These are phyloP conservation scores for Naganishia onofrii DNA, from an alignment of 768 basidiomycete species.

Conservation along the genomic window DNA sequence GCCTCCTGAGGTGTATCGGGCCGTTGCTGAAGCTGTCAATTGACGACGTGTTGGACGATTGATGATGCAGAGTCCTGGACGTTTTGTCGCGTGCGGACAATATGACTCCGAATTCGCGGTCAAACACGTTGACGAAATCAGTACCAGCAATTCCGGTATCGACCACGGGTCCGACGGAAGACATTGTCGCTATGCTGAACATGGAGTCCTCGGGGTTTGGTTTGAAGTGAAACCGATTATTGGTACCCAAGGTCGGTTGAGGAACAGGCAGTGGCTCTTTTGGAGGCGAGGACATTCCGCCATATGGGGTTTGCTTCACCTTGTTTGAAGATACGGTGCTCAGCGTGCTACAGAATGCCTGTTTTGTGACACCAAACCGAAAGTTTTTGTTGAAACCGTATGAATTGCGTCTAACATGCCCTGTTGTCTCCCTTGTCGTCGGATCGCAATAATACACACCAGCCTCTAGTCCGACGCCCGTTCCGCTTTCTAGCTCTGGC, in stretches of 20 bases:
- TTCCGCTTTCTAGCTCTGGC: not conserved
- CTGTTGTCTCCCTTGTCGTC: not conserved
- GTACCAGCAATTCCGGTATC: slow-evolving; percentile 41
- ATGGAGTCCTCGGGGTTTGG: slow-evolving; percentile 39
- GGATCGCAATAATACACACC: not conserved
- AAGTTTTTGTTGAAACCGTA: slow-evolving; percentile 29
- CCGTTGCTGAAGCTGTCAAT: not conserved
- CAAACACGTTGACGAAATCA: slow-evolving; percentile 48
- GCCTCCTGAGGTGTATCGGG: not conserved
- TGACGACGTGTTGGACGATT: slow-evolving; percentile 1
- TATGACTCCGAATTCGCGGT: slow-evolving; percentile 41
- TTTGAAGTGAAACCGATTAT: slow-evolving; percentile 31
- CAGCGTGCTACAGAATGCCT: not conserved
- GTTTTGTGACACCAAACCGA: slow-evolving; percentile 22
- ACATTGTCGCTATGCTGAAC: slow-evolving; percentile 48
- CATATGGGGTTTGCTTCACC: not conserved
- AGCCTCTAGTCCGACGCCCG: not conserved
- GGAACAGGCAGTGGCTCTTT: slow-evolving; percentile 12
- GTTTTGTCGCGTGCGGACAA: not conserved
- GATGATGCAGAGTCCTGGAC: not conserved
- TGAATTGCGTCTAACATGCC: slow-evolving; percentile 6
- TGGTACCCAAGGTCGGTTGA: slow-evolving; percentile 10
- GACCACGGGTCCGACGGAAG: slow-evolving; percentile 46
- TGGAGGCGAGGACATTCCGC: not conserved
- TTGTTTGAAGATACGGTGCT: not conserved